These are phyloP conservation scores for Ophiognomonia clavigignenti-juglandacearum DNA, from an alignment of 2,329 filamentous ascomycete genomes.

Conservation along the genomic window DNA sequence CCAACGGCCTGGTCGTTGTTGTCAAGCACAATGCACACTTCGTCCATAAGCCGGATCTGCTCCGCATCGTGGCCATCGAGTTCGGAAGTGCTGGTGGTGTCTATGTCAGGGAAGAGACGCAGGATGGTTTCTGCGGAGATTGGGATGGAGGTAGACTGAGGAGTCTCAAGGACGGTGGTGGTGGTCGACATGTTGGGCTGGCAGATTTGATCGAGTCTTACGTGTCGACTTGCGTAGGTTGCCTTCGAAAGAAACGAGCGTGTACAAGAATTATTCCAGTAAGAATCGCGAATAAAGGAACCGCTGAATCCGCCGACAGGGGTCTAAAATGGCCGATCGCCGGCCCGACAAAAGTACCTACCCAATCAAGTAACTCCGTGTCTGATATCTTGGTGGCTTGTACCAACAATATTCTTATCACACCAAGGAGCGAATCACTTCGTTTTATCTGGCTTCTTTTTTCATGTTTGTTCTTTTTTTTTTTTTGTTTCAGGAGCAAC, in stretches of 20 bases:
- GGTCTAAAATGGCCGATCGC: too few relatives aligned
- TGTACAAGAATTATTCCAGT: too few relatives aligned
- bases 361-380: too few relatives aligned
- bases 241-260: not conserved
- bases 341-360: too few relatives aligned
- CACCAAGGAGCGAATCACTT: too few relatives aligned
- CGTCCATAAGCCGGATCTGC: conserved; percentile 97
- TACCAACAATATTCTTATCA: too few relatives aligned
- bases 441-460: too few relatives aligned
- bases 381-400: too few relatives aligned
- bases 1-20: conserved; percentile 90
- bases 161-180: conserved; percentile 39
- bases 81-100: conserved; percentile 61
- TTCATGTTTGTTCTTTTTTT: too few relatives aligned
- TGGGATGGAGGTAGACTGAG: conserved; percentile 43
- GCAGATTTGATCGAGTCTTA: not conserved
- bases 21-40: conserved; percentile 95
- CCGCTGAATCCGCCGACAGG: too few relatives aligned
- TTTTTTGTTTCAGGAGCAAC: too few relatives aligned
- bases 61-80: conserved; percentile 93
- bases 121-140: conserved; percentile 86
- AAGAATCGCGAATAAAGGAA: too few relatives aligned
- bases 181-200: conserved; percentile 27
- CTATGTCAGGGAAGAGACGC: conserved; percentile 79
- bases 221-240: not conserved